These are phyloP conservation scores for Colletotrichum sp. DNA, from an alignment of 2,329 filamentous ascomycete genomes.

Conservation along the genomic window DNA sequence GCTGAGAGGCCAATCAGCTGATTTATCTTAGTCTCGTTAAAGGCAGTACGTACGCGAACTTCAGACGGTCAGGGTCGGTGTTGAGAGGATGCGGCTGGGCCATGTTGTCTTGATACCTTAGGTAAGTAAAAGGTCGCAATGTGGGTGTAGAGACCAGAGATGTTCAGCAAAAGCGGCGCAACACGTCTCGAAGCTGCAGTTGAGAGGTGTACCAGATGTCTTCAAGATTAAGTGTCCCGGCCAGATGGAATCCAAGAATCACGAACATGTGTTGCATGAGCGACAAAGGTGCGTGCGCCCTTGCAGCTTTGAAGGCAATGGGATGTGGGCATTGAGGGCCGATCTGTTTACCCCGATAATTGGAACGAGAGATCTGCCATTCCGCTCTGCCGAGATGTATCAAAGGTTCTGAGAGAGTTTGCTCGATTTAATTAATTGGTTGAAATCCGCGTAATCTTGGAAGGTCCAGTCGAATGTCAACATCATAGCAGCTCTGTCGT, in stretches of 20 bases:
- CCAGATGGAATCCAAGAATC: neutral
- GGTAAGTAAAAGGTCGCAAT: neutral
- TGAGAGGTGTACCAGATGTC: accelerated
- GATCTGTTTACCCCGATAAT: neutral
- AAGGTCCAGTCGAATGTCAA: neutral
- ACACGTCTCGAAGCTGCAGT: accelerated
- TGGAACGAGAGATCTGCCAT: neutral
- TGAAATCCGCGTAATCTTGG: neutral
- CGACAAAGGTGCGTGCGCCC: neutral
- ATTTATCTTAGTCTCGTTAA: neutral
- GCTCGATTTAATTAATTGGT: neutral
- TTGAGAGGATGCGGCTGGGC: slow-evolving; percentile 13
- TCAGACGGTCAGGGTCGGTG: slow-evolving; percentile 18
- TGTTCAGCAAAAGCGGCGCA: neutral
- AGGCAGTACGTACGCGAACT: slow-evolving; percentile 25
- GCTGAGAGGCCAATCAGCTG: slow-evolving; percentile 26
- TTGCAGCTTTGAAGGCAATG: neutral
- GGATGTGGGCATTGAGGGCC: neutral
- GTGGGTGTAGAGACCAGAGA: neutral
- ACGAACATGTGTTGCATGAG: neutral
- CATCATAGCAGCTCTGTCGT: neutral
- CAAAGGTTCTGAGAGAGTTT: neutral
- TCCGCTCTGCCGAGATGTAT: neutral
- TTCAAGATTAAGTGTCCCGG: neutral
- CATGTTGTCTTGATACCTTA: neutral